A percentile compares a stretch with the other conserved stretches of the same genome.
Evolutionary conservation across 805 yeast species (phyloP).

Genomic region (Tetrapisispora iriomotensis): DNA sequence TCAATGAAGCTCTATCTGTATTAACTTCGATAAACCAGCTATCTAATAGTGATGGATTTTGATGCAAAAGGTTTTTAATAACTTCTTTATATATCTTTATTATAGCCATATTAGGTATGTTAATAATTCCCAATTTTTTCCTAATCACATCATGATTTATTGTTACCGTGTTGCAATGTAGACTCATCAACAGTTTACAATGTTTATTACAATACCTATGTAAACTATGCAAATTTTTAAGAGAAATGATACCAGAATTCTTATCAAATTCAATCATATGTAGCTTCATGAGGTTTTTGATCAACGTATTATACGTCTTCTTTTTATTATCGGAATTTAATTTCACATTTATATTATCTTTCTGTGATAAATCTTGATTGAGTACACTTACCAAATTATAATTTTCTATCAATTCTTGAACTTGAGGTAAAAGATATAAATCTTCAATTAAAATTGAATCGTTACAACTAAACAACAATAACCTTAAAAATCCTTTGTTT

Average conservation of each 20-base stretch:
- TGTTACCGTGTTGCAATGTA: conserved; percentile 11
- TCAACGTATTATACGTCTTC: background rate
- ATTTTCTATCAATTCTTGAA: background rate
- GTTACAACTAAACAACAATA: background rate
- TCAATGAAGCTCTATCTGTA: conserved; percentile 6
- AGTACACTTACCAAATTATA: background rate
- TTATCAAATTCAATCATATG: background rate
- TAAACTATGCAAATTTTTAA: conserved; percentile 6
- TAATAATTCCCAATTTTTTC: conserved; percentile 4
- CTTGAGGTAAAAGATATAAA: background rate
- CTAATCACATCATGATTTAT: conserved; percentile 6
- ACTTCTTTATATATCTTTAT: conserved; percentile 10
- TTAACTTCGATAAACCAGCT: conserved; percentile 19
- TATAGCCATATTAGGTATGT: conserved; percentile 7
- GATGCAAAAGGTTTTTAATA: conserved; percentile 2
- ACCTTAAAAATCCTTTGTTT: background rate
- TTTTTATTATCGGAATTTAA: background rate
- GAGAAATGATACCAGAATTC: background rate
- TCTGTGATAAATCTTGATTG: background rate
- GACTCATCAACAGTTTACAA: conserved; percentile 7
- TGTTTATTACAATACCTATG: conserved; percentile 8
- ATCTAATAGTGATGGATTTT: conserved; percentile 4
- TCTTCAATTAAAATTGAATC: background rate
- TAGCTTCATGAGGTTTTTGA: background rate
- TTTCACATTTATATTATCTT: background rate